Percentiles rank a stretch among this genome's conserved stretches.
These are phyloP conservation scores for Spirogloea muscicola DNA, from an alignment of 139 green algal genomes.

Conservation along the genomic window DNA sequence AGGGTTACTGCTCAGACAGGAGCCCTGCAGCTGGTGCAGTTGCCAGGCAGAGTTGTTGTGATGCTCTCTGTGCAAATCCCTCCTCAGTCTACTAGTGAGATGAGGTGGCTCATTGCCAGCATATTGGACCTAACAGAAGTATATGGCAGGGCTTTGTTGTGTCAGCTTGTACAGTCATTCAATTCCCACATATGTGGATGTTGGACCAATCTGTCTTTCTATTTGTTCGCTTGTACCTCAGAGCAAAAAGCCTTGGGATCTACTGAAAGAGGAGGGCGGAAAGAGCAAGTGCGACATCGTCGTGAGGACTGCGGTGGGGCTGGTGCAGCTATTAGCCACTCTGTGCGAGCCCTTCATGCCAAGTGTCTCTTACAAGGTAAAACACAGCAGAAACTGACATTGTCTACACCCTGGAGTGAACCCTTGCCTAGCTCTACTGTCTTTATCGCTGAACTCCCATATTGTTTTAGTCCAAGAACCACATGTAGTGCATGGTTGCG, in stretches of 20 bases:
- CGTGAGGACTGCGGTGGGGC: constrained; percentile 66
- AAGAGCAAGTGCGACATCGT: constrained; percentile 26
- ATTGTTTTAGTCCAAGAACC: too few species aligned
- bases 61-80: not conserved
- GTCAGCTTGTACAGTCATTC: too few species aligned
- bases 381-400: not conserved
- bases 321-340: constrained; percentile 74
- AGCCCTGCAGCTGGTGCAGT: too few species aligned
- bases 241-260: constrained; percentile 58
- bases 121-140: too few species aligned
- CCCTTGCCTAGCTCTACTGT: too few species aligned
- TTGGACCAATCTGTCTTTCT: constrained; percentile 1
- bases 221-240: constrained; percentile 14
- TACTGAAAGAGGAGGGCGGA: constrained; percentile 53
- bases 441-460: not conserved
- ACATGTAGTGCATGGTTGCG: too few species aligned
- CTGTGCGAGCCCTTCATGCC: constrained; percentile 92
- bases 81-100: too few species aligned
- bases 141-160: too few species aligned
- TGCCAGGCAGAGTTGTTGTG: too few species aligned
- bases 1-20: too few species aligned
- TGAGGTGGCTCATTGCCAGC: too few species aligned
- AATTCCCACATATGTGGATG: too few species aligned
- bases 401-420: not conserved
- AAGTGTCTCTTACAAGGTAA: constrained; percentile 59